A percentile compares a stretch with the other conserved stretches of the same genome.
These are phyloP conservation scores for Leucoagaricus sp. DNA, from an alignment of 1,284 basidiomycete species.

Conservation along the genomic window DNA sequence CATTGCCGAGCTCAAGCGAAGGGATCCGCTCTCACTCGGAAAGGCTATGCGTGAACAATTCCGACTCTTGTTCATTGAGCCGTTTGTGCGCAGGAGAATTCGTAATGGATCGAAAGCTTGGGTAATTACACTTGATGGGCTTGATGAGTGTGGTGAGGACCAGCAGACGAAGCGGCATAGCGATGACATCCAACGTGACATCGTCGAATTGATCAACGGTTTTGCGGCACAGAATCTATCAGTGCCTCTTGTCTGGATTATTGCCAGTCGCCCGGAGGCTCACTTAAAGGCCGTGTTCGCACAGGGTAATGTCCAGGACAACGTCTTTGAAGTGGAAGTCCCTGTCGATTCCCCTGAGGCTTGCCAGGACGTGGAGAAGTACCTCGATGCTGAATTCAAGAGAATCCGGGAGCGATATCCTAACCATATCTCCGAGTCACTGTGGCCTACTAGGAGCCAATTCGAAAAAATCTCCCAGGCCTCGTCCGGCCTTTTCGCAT, in stretches of 20 bases:
- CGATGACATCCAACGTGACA: neutral
- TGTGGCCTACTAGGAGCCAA: neutral
- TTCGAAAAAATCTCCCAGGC: neutral
- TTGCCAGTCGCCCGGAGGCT: neutral
- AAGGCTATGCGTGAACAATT: neutral
- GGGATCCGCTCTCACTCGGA: neutral
- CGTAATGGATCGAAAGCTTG: neutral
- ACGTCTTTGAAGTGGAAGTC: neutral
- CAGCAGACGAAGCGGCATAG: neutral
- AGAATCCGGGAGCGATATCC: neutral
- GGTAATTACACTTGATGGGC: neutral
- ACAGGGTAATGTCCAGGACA: neutral
- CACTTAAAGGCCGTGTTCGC: neutral
- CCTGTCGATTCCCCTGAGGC: neutral
- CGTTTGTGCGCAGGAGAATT: neutral
- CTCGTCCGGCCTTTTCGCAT: neutral
- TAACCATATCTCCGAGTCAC: neutral
- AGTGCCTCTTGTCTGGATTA: neutral
- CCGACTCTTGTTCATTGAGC: neutral
- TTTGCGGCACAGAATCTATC: neutral
- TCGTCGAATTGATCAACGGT: neutral
- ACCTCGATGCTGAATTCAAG: neutral
- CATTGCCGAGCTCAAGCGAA: neutral
- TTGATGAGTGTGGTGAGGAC: neutral
- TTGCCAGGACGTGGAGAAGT: neutral